Conservation (phyloP, 2,329 filamentous ascomycete genomes). For the Neofusicoccum parvum region DNA sequence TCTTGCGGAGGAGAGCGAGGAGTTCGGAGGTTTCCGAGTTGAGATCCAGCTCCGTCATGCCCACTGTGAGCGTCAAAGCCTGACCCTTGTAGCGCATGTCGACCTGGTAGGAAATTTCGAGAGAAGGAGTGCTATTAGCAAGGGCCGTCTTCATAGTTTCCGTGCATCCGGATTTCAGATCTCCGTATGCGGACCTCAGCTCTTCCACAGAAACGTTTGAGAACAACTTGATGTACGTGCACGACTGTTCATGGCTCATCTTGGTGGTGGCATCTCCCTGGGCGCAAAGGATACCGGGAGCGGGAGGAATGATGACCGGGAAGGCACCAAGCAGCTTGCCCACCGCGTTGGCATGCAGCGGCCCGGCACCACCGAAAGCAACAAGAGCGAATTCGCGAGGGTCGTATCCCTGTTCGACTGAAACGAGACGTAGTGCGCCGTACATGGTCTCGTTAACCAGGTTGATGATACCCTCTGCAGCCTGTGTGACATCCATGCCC, state of each 20-base stretch:
- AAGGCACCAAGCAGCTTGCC: constrained; percentile 53
- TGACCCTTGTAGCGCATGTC: constrained; percentile 55
- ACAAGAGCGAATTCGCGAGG: constrained; percentile 55
- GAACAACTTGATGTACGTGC: constrained; percentile 49
- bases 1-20: constrained; percentile 37
- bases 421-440: constrained; percentile 53
- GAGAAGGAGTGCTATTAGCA: constrained; percentile 31
- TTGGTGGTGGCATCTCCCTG: constrained; percentile 55
- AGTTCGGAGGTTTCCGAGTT: constrained; percentile 35
- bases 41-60: constrained; percentile 18
- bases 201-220: constrained; percentile 39
- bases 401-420: constrained; percentile 56
- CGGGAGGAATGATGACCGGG: constrained; percentile 56
- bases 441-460: constrained; percentile 57
- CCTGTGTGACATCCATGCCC: constrained; percentile 44
- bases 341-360: constrained; percentile 54
- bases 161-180: constrained; percentile 42
- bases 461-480: constrained; percentile 53
- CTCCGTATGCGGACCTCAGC: constrained; percentile 35
- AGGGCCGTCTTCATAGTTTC: constrained; percentile 44
- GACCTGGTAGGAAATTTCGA: constrained; percentile 44
- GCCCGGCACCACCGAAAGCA: constrained; percentile 55
- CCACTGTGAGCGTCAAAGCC: constrained; percentile 41
- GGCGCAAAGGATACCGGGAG: constrained; percentile 54
- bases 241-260: constrained; percentile 51